Evolutionary conservation across 176 grass and related monocot genomes (phyloP), one percentile per base, ranked within the genome.

Genomic region (Oryza meridionalis): DNA sequence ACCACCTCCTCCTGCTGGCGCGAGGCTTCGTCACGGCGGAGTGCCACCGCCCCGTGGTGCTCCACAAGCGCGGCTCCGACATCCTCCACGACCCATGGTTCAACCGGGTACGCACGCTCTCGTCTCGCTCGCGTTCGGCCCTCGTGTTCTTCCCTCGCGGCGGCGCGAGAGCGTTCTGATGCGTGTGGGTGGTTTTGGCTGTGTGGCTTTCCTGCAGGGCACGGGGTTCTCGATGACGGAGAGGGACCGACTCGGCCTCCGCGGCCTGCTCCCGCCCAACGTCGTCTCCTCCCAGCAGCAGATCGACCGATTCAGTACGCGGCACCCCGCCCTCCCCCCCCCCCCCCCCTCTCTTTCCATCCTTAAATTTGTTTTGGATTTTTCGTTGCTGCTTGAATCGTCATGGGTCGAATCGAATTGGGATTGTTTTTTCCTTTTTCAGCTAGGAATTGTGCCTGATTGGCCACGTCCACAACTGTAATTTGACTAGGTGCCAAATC

Each of bases 51-150:
- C 96, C 96, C 65, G 85, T 90, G 70, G 83, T 98, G 78, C 74
- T 95, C 69, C 91, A 95, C 65, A 98, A 98, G 82, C 89, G 93
- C 69, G 94, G 93, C 70, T 64, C 92, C 70, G 93, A 98, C 88
- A 98, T 98, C 81, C 93, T 98, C 76, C 96, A 98, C 74, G 96
- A 98, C 83, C 93, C 93, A 55, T 95, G 87, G 96, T 98, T 92
- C 88, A 98, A 95, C 71, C 92, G 94, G 86, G 93, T 98, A 78
- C 72, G 61, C 0, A n/a, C 19, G 42, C 42, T 3, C 13, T 2
- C 14, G 45, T 15, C 0, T n/a, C 32, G n/a, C 46, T 17, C 35
- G 31, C 75, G 15, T 64, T 31, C 79, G 66, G 43, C 11, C 2
- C 19, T 19, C 13, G 9, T 32, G 7, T 2, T 26, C 38, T 5